Percentiles rank a stretch among this genome's conserved stretches.
Conservation (phyloP, 305 asterid species). For the Petunia hybrid region DNA sequence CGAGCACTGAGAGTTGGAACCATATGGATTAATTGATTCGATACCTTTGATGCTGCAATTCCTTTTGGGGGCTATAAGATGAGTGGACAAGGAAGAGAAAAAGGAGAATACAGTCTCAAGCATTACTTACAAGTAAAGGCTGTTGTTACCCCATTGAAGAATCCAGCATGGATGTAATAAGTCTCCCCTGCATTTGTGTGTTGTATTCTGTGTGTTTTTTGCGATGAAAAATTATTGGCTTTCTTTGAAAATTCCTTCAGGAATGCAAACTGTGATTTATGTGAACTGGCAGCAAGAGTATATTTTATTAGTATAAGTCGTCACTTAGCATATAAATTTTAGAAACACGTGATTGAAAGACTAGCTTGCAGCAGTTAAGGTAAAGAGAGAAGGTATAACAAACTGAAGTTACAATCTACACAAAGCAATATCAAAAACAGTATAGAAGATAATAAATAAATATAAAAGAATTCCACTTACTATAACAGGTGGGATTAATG, state of each 20-base stretch:
- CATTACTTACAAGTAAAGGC: conserved; percentile 92
- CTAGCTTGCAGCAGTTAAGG: too few relatives aligned
- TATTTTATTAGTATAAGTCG: conserved; percentile 14
- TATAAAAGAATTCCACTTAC: too few relatives aligned
- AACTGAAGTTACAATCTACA: neutral
- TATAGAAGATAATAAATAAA: too few relatives aligned
- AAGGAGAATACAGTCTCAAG: conserved; percentile 89
- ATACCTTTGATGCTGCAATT: conserved; percentile 83
- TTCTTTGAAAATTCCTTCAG: neutral
- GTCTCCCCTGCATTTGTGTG: neutral
- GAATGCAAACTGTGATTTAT: neutral
- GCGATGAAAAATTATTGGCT: neutral
- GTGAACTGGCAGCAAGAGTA: neutral
- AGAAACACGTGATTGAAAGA: too few relatives aligned
- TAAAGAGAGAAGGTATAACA: neutral
- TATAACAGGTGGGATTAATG: too few relatives aligned
- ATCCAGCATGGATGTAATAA: conserved; percentile 89
- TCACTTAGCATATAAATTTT: neutral
- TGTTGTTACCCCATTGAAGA: conserved; percentile 71
- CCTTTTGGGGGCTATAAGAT: conserved; percentile 94
- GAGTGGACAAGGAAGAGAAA: conserved; percentile 91
- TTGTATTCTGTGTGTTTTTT: neutral
- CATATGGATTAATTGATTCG: conserved; percentile 77
- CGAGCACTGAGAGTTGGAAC: conserved; percentile 84
- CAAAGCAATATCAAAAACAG: neutral